A percentile compares a stretch with the other conserved stretches of the same genome.
phyloP scores from a whole-genome alignment of 805 yeast genomes.

The Wickerhamomyces chambardii region DNA sequence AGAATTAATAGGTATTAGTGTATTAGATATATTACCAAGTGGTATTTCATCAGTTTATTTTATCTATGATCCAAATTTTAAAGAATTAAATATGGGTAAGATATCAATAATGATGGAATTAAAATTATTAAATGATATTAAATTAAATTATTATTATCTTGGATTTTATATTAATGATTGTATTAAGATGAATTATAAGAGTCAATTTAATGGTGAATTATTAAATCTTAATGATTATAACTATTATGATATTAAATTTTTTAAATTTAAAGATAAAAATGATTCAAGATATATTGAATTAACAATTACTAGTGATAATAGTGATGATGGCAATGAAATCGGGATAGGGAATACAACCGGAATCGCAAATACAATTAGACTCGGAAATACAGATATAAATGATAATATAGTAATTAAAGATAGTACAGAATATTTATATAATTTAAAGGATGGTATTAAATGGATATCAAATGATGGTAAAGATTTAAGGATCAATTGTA shows the following conservation, averaged over 20 bases:
- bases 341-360: no score
- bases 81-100: constrained; percentile 65
- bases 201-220: constrained; percentile 67
- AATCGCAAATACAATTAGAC: no score
- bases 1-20: constrained; percentile 68
- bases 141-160: constrained; percentile 49
- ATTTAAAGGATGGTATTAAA: no score
- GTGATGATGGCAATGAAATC: not conserved
- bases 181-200: constrained; percentile 75
- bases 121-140: constrained; percentile 36
- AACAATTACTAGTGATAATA: no score
- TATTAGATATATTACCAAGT: constrained; percentile 67
- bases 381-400: no score
- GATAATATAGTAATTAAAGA: no score
- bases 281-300: no score
- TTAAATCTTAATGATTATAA: constrained; percentile 43
- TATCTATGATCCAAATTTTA: constrained; percentile 79
- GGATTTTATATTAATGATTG: constrained; percentile 81
- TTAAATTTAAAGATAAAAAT: not conserved
- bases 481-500: no score
- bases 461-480: no score
- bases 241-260: constrained; percentile 23
- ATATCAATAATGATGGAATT: constrained; percentile 69
- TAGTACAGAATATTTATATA: no score
- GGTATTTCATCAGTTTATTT: constrained; percentile 81